phyloP scores from a whole-genome alignment of 2,329 filamentous ascomycete genomes.

The Neocatenulostroma microsporum region DNA sequence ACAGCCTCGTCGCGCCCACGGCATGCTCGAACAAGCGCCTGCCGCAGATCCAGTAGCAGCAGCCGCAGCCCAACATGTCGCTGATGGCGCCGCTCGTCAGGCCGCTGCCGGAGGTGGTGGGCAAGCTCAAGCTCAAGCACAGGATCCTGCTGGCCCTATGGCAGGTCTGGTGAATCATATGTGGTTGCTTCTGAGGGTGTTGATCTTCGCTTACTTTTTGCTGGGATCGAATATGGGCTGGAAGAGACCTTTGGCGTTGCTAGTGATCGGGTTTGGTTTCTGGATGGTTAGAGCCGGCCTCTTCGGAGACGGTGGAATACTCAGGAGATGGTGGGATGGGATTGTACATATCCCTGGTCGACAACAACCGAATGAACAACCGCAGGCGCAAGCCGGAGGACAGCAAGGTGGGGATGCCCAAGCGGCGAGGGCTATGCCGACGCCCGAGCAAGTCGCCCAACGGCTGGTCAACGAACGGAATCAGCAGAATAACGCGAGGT shows the following conservation, averaged over 20 bases:
- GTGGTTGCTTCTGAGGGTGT: constrained; percentile 53
- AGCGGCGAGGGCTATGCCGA: constrained; percentile 27
- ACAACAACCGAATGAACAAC: too few species aligned
- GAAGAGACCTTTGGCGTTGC: constrained; percentile 35
- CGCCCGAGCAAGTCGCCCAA: constrained; percentile 37
- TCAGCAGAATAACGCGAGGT: constrained; percentile 14
- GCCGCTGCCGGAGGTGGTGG: too few species aligned
- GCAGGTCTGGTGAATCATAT: constrained; percentile 35
- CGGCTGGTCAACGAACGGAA: constrained; percentile 29
- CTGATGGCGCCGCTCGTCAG: too few species aligned
- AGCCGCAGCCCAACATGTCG: too few species aligned
- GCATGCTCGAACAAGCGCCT: constrained; percentile 2
- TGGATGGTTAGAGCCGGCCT: constrained; percentile 37
- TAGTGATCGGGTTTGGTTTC: constrained; percentile 33
- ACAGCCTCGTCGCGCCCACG: constrained; percentile 1
- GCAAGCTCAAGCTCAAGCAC: constrained; percentile 8
- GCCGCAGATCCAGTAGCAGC: neutral
- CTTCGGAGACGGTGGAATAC: constrained; percentile 32
- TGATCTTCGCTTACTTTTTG: constrained; percentile 53
- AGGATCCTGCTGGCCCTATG: constrained; percentile 12
- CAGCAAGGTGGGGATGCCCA: too few species aligned
- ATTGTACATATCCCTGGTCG: constrained; percentile 32
- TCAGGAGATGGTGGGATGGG: constrained; percentile 40
- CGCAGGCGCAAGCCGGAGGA: too few species aligned
- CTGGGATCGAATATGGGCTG: constrained; percentile 40